These are phyloP conservation scores for Punctularia strigosozonata DNA, from an alignment of 768 basidiomycete genomes.

Conservation along the genomic window DNA sequence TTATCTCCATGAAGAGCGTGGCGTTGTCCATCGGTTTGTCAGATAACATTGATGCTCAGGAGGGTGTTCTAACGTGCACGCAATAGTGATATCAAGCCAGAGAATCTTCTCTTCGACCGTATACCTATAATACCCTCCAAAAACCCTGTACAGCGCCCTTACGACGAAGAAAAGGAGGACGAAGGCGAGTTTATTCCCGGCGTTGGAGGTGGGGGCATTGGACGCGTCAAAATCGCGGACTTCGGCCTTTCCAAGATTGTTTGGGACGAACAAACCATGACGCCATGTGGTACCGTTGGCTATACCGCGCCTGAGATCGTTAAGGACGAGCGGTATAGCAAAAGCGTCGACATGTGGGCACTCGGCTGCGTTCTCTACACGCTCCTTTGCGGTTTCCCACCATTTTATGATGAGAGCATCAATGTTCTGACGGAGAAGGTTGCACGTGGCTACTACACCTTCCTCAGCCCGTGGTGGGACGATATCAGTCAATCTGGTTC, in stretches of 20 bases:
- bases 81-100: constrained; percentile 87
- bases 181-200: constrained; percentile 93
- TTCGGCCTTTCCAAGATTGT: constrained; percentile 96
- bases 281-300: constrained; percentile 98
- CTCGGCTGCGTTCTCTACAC: constrained; percentile 99
- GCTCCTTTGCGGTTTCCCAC: constrained; percentile 91
- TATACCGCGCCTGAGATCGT: constrained; percentile 99
- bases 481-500: constrained; percentile 65
- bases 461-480: constrained; percentile 99
- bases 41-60: not conserved
- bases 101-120: constrained; percentile 88
- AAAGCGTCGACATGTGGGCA: constrained; percentile 99
- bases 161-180: constrained; percentile 97
- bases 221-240: constrained; percentile 96
- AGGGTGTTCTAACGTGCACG: too few species aligned
- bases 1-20: constrained; percentile 94
- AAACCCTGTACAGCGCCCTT: constrained; percentile 62
- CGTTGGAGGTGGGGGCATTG: constrained; percentile 93
- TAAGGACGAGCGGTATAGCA: constrained; percentile 94
- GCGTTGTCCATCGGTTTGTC: constrained; percentile 81
- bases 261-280: constrained; percentile 99
- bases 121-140: constrained; percentile 89
- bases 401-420: constrained; percentile 99
- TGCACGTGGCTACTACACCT: constrained; percentile 93
- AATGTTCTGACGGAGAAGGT: constrained; percentile 98